Conservation (phyloP, 169 alveolate species). For the Perkinsus marinus region DNA sequence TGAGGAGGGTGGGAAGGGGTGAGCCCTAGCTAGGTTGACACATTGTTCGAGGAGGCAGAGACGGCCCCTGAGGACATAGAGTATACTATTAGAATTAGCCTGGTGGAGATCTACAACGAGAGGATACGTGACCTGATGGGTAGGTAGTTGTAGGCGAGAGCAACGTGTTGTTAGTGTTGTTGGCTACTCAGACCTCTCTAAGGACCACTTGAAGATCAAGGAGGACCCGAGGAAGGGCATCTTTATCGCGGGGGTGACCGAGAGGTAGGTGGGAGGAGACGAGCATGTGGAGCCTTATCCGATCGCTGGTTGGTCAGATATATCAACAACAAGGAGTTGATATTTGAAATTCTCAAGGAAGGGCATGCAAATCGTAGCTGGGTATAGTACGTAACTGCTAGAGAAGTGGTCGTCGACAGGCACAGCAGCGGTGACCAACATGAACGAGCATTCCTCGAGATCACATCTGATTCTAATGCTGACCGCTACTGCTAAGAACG, state of each 20-base stretch:
- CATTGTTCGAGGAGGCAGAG: not conserved
- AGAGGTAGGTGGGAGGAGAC: slow-evolving; percentile 40
- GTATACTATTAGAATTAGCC: not conserved
- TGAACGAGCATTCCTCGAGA: slow-evolving; percentile 37
- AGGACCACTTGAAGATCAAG: slow-evolving; percentile 35
- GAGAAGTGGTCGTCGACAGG: not conserved
- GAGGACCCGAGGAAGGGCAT: slow-evolving; percentile 56
- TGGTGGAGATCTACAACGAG: not conserved
- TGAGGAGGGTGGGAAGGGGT: not conserved
- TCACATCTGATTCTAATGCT: slow-evolving; percentile 42
- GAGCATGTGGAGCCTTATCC: not conserved
- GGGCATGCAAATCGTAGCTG: not conserved
- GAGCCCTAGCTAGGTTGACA: not conserved
- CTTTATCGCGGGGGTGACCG: slow-evolving; percentile 50
- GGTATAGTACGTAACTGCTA: not conserved
- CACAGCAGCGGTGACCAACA: slow-evolving; percentile 7
- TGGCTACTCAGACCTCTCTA: not conserved
- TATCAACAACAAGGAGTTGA: not conserved
- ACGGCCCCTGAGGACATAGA: not conserved
- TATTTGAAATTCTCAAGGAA: not conserved
- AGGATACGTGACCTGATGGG: not conserved
- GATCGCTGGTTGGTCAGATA: not conserved
- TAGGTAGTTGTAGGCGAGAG: not conserved
- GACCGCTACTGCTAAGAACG: not conserved
- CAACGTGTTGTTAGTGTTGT: not conserved